Evolutionary conservation across 768 basidiomycete genomes (phyloP), one percentile per base, ranked within the genome.

Genomic region (Cystofilobasidium capitatum): DNA sequence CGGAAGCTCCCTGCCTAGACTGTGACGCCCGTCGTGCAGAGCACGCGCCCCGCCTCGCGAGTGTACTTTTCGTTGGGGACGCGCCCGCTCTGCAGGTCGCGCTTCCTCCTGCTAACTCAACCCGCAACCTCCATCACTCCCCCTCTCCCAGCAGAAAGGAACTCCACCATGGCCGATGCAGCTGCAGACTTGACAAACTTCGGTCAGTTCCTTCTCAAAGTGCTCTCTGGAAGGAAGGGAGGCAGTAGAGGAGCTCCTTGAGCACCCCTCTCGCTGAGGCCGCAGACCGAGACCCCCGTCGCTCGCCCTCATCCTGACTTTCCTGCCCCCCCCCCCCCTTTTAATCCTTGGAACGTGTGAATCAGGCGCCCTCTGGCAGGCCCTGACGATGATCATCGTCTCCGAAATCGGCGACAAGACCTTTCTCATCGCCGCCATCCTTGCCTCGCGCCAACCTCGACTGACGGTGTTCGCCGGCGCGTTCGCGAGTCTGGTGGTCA

Each of bases 361-460:
- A 24, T 9, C 26, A 64, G 63, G 63, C 51, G 88, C 85, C 13
- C 83, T 93, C 69, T 67, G 83, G 7, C 87, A 91, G 74, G 84
- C 90, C 7, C 91, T 92, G 79, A 77, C 82, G 70, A 91, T 94
- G 86, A 97, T 96, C 73, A 54, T 58, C 35, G 70, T 74, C 75
- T 91, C 89, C 2, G 90, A 92, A 81, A 87, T 93, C 49, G 94
- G 94, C 29, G 94, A 98, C 84, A 96, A 69, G 58, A 69, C 68
- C 22, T 69, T 69, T 36, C 68, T 69, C 45, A 72, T 70, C 51
- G 79, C 94, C 58, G 91, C 93, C 60, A 91, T 93, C 59, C 78
- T 82, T 71, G 80, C 93, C 14, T 92, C 92, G 85, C 87, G 91
- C 9, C 79, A 90, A 86, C 74, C 88, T 84, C 73, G 91, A 26